Evolutionary conservation across 805 yeast species (phyloP).

Genomic region (Metschnikowia reukaufii): DNA sequence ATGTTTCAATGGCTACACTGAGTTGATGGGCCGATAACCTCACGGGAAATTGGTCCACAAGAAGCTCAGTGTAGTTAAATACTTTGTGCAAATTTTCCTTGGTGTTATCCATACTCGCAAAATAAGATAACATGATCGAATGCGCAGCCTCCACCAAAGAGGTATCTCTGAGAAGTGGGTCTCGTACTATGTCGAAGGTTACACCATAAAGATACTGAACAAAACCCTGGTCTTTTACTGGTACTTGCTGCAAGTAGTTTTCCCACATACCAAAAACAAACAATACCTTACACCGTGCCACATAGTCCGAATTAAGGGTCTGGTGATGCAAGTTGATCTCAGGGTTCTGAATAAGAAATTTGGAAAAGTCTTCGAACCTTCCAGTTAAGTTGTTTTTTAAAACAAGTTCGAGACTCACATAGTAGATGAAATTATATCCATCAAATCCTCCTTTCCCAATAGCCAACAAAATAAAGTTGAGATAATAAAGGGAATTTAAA

Average conservation of each 20-base stretch:
- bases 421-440: slow-evolving; percentile 59
- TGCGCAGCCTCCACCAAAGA: slow-evolving; percentile 61
- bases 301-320: slow-evolving; percentile 27
- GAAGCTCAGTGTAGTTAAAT: slow-evolving; percentile 44
- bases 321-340: slow-evolving; percentile 33
- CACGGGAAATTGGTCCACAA: slow-evolving; percentile 56
- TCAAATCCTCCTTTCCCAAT: slow-evolving; percentile 68
- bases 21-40: slow-evolving; percentile 55
- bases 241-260: slow-evolving; percentile 36
- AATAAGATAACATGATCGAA: slow-evolving; percentile 48
- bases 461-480: slow-evolving; percentile 49
- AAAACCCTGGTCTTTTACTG: slow-evolving; percentile 19
- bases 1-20: slow-evolving; percentile 54
- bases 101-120: slow-evolving; percentile 27
- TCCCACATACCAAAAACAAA: slow-evolving; percentile 51
- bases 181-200: slow-evolving; percentile 33
- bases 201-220: slow-evolving; percentile 28
- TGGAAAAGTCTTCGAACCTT: slow-evolving; percentile 22
- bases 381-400: slow-evolving; percentile 21
- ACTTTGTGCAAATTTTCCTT: slow-evolving; percentile 21
- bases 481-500: slow-evolving; percentile 41
- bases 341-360: slow-evolving; percentile 33
- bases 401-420: slow-evolving; percentile 46
- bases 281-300: slow-evolving; percentile 40
- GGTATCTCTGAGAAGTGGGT: slow-evolving; percentile 20